Evolutionary conservation across 2,329 filamentous ascomycete species (phyloP).

Genomic region (Myriosclerotinia curreyana): DNA sequence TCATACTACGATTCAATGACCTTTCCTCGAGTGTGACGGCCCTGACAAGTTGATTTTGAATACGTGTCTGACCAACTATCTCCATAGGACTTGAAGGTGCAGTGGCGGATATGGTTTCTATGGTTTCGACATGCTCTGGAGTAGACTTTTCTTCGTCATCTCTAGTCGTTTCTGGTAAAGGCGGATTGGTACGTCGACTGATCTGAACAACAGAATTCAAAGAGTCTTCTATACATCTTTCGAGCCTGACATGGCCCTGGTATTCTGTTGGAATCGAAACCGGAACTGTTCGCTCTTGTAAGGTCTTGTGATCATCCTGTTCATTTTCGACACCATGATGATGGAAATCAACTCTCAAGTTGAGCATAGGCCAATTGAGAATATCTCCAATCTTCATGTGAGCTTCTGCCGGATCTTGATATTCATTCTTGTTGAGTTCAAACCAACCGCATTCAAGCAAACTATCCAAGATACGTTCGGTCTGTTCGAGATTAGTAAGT

Average conservation of each 20-base stretch:
- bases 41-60: constrained; percentile 2
- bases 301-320: constrained; percentile 87
- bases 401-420: constrained; percentile 94
- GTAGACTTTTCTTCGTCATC: constrained; percentile 27
- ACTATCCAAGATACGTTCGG: constrained; percentile 75
- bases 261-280: constrained; percentile 80
- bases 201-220: constrained; percentile 89
- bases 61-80: not conserved
- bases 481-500: constrained; percentile 49
- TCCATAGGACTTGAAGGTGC: constrained; percentile 26
- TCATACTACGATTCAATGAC: constrained; percentile 41
- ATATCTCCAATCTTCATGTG: constrained; percentile 93
- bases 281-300: constrained; percentile 87
- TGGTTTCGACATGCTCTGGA: constrained; percentile 31
- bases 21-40: constrained; percentile 17
- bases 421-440: constrained; percentile 71
- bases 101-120: constrained; percentile 28
- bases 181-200: constrained; percentile 66
- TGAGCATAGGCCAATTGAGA: constrained; percentile 80
- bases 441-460: constrained; percentile 85
- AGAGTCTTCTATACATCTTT: constrained; percentile 89
- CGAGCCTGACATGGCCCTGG: constrained; percentile 62
- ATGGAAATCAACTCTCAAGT: constrained; percentile 90
- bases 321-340: constrained; percentile 83
- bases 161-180: constrained; percentile 44